Evolutionary conservation across 208 protist species (phyloP).

Genomic region (Leishmania lainsoni): DNA sequence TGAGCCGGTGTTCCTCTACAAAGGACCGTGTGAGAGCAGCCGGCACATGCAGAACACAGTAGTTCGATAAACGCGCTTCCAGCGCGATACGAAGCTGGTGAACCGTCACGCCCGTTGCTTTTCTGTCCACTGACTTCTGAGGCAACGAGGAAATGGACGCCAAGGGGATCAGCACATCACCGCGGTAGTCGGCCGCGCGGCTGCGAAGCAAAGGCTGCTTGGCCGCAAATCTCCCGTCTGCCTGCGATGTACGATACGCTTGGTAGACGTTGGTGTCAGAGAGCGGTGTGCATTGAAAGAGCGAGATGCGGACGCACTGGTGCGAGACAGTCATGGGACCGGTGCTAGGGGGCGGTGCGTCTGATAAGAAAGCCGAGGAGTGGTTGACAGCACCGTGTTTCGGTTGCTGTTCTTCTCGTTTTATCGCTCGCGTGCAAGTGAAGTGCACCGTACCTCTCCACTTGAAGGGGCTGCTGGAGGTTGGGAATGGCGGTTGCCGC

Average conservation of each 20-base stretch:
- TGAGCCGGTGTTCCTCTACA: constrained; percentile 13
- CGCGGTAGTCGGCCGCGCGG: constrained; percentile 24
- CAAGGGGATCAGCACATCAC: constrained; percentile 31
- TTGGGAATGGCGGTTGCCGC: not conserved
- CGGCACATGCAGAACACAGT: constrained; percentile 47
- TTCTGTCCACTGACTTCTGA: not conserved
- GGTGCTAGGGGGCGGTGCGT: not conserved
- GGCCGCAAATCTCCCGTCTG: not conserved
- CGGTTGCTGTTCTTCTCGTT: not conserved
- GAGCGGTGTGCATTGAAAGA: constrained; percentile 11
- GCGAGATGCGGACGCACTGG: constrained; percentile 16
- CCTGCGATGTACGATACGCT: not conserved
- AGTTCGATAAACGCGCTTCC: constrained; percentile 46
- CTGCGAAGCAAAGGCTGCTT: constrained; percentile 19
- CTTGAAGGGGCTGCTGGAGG: not conserved
- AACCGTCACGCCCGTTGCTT: not conserved
- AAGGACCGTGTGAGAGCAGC: not conserved
- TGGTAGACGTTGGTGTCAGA: not conserved
- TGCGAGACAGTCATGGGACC: constrained; percentile 4
- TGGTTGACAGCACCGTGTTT: not conserved
- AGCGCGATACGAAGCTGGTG: constrained; percentile 30
- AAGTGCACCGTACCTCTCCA: not conserved
- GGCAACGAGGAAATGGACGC: not conserved
- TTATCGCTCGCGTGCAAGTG: not conserved
- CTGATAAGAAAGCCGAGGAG: not conserved